Percentiles rank a stretch among this genome's conserved stretches.
Evolutionary conservation across 2,329 filamentous ascomycete genomes (phyloP).

Genomic region (Fusarium bactridioides): DNA sequence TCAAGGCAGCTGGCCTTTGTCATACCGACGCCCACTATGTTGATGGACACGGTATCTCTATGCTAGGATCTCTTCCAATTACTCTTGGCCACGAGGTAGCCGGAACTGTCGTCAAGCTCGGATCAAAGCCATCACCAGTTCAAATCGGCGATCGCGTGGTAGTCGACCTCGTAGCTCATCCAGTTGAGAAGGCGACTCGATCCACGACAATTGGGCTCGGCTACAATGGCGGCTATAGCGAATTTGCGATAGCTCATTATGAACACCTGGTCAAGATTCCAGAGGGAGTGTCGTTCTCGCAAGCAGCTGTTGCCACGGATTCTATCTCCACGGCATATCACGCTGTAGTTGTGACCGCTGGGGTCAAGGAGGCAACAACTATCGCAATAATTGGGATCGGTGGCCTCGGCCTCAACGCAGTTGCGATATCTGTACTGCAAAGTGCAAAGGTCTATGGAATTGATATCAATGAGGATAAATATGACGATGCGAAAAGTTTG

Average conservation of each 20-base stretch:
- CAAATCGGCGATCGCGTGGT: not conserved
- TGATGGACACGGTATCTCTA: not conserved
- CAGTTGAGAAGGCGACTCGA: not conserved
- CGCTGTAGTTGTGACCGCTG: not conserved
- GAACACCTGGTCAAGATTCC: not conserved
- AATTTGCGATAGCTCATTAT: not conserved
- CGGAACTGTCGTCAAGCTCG: not conserved
- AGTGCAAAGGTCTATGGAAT: not conserved
- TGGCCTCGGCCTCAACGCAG: not conserved
- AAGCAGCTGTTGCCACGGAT: not conserved
- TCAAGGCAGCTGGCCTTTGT: not conserved
- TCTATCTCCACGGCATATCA: not conserved
- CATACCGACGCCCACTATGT: not conserved
- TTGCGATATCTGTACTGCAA: not conserved
- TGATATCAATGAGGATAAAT: not conserved
- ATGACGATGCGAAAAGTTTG: not conserved
- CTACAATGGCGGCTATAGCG: not conserved
- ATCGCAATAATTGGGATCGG: not conserved
- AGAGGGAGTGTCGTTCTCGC: not conserved
- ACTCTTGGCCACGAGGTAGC: not conserved
- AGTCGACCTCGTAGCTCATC: not conserved
- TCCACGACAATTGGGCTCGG: not conserved
- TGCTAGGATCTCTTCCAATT: not conserved
- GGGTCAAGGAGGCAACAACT: not conserved
- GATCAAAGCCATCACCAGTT: not conserved